Conservation (phyloP, 805 yeast species). For the Kodamaea kakaduensis region DNA sequence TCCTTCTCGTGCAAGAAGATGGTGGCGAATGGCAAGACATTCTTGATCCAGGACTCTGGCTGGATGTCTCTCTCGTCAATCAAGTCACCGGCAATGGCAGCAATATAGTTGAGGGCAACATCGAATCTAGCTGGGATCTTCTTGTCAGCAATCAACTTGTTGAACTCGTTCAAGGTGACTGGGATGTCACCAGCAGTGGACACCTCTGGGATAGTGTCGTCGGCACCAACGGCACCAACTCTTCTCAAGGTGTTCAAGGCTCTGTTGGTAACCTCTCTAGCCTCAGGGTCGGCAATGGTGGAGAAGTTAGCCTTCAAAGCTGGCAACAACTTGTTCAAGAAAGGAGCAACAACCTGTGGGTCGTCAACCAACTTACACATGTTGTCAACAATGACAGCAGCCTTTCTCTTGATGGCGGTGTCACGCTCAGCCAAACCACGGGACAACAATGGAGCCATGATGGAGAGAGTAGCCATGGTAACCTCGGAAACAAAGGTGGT, state of each 20-base stretch:
- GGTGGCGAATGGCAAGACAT: conserved; percentile 90
- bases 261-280: conserved; percentile 96
- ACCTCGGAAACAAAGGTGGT: conserved; percentile 99
- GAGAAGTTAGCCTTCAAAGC: conserved; percentile 90
- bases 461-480: conserved; percentile 98
- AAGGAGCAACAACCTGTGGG: conserved; percentile 99
- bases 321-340: conserved; percentile 93
- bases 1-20: conserved; percentile 91
- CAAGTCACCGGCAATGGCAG: conserved; percentile 98
- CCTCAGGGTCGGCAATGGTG: conserved; percentile 99
- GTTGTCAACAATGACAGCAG: conserved; percentile 99
- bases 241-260: conserved; percentile 96
- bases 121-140: conserved; percentile 75
- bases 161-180: conserved; percentile 81
- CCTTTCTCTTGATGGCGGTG: conserved; percentile 98
- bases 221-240: conserved; percentile 94
- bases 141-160: conserved; percentile 63
- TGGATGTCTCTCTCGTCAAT: conserved; percentile 95
- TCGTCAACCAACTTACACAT: conserved; percentile 99
- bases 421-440: conserved; percentile 99
- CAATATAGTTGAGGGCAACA: conserved; percentile 73
- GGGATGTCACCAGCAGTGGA: conserved; percentile 97
- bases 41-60: conserved; percentile 85
- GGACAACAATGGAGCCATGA: conserved; percentile 97
- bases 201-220: conserved; percentile 91